Conservation (phyloP, 2,329 filamentous ascomycete genomes). For the Colletotrichum karsti region DNA sequence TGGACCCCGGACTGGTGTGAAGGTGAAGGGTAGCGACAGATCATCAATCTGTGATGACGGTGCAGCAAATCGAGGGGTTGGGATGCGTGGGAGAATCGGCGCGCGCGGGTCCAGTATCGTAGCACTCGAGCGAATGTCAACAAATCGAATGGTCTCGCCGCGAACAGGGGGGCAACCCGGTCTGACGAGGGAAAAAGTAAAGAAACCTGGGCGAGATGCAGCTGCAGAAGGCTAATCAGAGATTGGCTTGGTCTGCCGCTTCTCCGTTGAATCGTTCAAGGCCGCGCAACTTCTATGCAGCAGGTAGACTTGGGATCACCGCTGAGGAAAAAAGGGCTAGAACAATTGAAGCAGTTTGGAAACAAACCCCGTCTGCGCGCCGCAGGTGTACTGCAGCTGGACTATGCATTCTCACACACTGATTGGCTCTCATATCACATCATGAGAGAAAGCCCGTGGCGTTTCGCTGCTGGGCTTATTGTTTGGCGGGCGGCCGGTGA, state of each 20-base stretch:
- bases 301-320: too few relatives aligned
- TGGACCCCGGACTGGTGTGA: background rate
- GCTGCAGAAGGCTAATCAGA: background rate
- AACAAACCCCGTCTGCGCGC: constrained; percentile 4
- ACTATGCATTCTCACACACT: constrained; percentile 7
- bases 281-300: background rate
- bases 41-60: constrained; percentile 20
- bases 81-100: background rate
- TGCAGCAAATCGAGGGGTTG: constrained; percentile 27
- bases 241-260: too few relatives aligned
- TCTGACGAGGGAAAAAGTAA: background rate
- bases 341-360: background rate
- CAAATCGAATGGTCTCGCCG: constrained; percentile 21
- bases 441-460: constrained; percentile 2
- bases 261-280: background rate
- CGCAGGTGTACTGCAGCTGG: background rate
- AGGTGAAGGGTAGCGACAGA: background rate
- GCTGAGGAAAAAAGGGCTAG: background rate
- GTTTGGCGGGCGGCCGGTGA: constrained; percentile 7
- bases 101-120: background rate
- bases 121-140: constrained; percentile 11
- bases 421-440: background rate
- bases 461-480: constrained; percentile 2
- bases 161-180: constrained; percentile 9
- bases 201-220: background rate